Base-by-base conservation (phyloP, 768 basidiomycete genomes). In the Cystofilobasidium bisporidii region DNA sequence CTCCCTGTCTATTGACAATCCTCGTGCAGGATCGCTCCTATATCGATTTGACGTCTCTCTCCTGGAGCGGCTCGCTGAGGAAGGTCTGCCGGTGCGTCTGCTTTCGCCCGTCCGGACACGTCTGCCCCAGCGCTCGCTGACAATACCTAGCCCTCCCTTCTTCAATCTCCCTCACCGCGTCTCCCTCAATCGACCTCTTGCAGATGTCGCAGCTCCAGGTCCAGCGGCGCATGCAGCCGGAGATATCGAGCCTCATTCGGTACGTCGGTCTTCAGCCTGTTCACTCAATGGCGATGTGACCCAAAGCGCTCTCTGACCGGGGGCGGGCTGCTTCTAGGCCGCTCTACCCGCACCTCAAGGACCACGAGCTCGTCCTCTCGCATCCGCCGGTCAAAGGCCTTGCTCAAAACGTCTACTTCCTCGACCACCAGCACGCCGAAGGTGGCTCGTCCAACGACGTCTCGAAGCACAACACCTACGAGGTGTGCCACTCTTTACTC, bases 151-250 rank as follows among this genome's bases (percentile, higher is more conserved):
- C n/a, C n/a, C n/a, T n/a, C n/a, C n/a, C n/a, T n/a, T n/a, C n/a
- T n/a, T n/a, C n/a, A n/a, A n/a, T 40, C 38, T 9, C 38, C 38
- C 38, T 40, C 9, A 15, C 15, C 38, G 38, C 38, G 15, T 9
- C 38, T 8, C 15, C 15, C 9, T 9, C 38, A 15, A 8, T 40
- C 38, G 8, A 9, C 9, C 8, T 9, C 3, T 43, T 43, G 41
- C 41, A 43, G 0, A 88, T 89, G 87, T 85, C 86, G 1, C 81
- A 81, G 41, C 83, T 89, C 17, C 80, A 86, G 71, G 82, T 87
- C 0, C 88, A 89, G 73, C 79, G 88, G 0, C 81, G 88, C 18
- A 89, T 89, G 88, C 79, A 86, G 8, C 87, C 87, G 0, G 72
- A 75, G 4, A 88, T 89, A 50, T 85, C 87, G 0, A 79, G 81